Evolutionary conservation across 768 basidiomycete genomes (phyloP).

Genomic region (Saitozyma podzolica): DNA sequence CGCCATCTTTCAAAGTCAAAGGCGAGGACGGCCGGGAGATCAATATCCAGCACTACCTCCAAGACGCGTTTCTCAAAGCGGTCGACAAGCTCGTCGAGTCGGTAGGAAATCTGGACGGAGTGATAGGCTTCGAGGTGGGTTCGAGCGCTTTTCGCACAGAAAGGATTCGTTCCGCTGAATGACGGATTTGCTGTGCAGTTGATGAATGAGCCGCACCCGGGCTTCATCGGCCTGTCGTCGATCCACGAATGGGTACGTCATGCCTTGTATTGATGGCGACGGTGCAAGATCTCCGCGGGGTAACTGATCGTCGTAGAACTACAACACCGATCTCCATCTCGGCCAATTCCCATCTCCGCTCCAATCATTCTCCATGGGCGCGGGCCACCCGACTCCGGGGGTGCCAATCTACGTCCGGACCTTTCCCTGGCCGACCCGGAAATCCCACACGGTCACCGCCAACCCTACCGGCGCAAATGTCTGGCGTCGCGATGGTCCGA

Average conservation of each 20-base stretch:
- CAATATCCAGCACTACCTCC: slow-evolving; percentile 77
- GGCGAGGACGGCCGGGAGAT: slow-evolving; percentile 56
- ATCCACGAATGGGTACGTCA: slow-evolving; percentile 65
- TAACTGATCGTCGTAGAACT: slow-evolving; percentile 58
- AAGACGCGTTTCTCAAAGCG: slow-evolving; percentile 75
- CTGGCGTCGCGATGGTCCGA: slow-evolving; percentile 76
- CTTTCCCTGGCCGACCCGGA: slow-evolving; percentile 81
- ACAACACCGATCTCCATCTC: slow-evolving; percentile 91
- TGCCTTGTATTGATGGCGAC: neutral
- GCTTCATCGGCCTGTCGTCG: slow-evolving; percentile 79
- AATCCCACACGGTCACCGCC: slow-evolving; percentile 62
- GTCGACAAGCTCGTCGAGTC: slow-evolving; percentile 67
- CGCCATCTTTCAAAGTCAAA: slow-evolving; percentile 65
- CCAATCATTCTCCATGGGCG: slow-evolving; percentile 87
- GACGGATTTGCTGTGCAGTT: slow-evolving; percentile 57
- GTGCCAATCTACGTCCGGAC: slow-evolving; percentile 81
- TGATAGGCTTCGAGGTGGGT: slow-evolving; percentile 84
- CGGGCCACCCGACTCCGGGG: slow-evolving; percentile 71
- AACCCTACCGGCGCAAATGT: slow-evolving; percentile 59
- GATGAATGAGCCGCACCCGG: slow-evolving; percentile 93
- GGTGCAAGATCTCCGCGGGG: neutral
- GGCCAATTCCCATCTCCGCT: slow-evolving; percentile 70
- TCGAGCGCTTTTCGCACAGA: neutral
- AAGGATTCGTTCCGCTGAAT: too few species aligned
- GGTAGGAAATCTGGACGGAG: slow-evolving; percentile 71